A percentile compares a stretch with the other conserved stretches of the same genome.
phyloP scores from a whole-genome alignment of 805 yeast genomes.

The Candida hispaniensis region DNA sequence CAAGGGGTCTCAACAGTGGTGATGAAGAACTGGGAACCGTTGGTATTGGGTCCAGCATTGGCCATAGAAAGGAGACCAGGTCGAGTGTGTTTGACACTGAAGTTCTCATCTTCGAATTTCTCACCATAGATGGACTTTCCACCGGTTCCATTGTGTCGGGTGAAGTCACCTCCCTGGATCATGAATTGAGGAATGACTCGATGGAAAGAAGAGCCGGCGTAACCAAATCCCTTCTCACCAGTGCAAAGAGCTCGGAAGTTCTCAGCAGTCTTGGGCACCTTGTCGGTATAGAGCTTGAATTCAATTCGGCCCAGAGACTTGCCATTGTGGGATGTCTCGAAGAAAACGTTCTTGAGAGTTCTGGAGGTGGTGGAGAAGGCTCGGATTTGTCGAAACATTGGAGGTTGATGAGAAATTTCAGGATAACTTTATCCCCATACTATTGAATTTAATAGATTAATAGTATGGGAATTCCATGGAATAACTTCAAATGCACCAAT shows the following conservation, averaged over 20 bases:
- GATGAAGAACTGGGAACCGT: slow-evolving; percentile 95
- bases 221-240: slow-evolving; percentile 92
- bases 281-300: slow-evolving; percentile 76
- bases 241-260: slow-evolving; percentile 92
- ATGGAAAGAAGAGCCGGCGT: slow-evolving; percentile 83
- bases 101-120: slow-evolving; percentile 70
- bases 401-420: neutral
- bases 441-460: too few relatives aligned
- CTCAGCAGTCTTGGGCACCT: slow-evolving; percentile 88
- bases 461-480: too few relatives aligned
- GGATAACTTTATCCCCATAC: too few relatives aligned
- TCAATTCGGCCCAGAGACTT: slow-evolving; percentile 65
- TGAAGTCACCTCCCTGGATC: slow-evolving; percentile 93
- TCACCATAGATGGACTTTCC: slow-evolving; percentile 77
- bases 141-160: slow-evolving; percentile 82
- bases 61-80: slow-evolving; percentile 91
- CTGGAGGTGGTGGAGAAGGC: slow-evolving; percentile 11
- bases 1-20: slow-evolving; percentile 81
- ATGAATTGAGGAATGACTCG: slow-evolving; percentile 93
- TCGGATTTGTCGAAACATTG: slow-evolving; percentile 13
- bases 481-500: too few relatives aligned
- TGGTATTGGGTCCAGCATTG: slow-evolving; percentile 96
- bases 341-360: slow-evolving; percentile 42
- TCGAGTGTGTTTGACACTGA: slow-evolving; percentile 56
- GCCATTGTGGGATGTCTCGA: slow-evolving; percentile 70